These are phyloP conservation scores for Argentina anserina DNA, from an alignment of 306 rosid species.

Conservation along the genomic window DNA sequence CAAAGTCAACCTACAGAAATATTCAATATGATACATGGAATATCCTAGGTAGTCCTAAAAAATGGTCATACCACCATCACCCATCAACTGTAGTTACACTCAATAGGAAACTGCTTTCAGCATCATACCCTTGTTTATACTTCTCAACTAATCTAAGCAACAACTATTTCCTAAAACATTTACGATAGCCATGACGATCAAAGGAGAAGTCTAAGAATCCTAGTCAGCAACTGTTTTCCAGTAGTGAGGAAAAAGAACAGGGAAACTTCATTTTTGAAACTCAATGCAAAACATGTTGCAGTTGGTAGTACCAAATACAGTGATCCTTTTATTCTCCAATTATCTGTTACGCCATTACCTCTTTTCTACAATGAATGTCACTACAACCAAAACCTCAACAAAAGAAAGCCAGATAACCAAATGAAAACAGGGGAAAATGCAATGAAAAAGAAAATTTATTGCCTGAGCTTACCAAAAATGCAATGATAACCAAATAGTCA, in stretches of 20 bases:
- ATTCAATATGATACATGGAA: neutral
- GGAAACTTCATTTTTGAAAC: neutral
- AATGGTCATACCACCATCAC: neutral
- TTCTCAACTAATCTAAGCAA: neutral
- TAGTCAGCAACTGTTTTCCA: neutral
- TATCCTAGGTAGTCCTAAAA: neutral
- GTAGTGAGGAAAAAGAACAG: neutral
- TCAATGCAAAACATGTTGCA: neutral
- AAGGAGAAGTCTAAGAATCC: neutral
- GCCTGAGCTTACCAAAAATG: too few species aligned
- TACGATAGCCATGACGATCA: neutral
- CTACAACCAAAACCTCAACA: neutral
- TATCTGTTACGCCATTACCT: neutral
- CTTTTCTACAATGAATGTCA: neutral
- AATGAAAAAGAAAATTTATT: neutral
- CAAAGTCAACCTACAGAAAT: slow-evolving; percentile 6
- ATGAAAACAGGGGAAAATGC: neutral
- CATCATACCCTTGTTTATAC: neutral
- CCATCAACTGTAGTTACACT: neutral
- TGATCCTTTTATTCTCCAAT: neutral
- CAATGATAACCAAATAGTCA: neutral
- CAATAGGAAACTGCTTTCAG: neutral
- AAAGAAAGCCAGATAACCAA: neutral
- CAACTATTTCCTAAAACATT: neutral
- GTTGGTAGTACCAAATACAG: neutral